Evolutionary conservation across 441 rosid species (phyloP), one percentile per base, ranked within the genome.

Genomic region (Mallotus repandus): DNA sequence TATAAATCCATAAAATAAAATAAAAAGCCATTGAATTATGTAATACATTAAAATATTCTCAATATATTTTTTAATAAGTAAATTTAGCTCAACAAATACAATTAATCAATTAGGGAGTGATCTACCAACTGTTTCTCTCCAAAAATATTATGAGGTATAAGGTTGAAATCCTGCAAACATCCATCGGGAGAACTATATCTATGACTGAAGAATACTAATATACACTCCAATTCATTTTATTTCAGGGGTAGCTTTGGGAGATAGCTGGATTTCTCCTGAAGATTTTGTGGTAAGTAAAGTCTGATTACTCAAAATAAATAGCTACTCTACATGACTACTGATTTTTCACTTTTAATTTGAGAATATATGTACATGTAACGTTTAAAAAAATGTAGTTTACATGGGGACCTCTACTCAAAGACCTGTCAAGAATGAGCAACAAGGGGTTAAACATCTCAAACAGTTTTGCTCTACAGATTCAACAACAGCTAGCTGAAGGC

Each of bases 341-440:
- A 66, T 66, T 19, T 49, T 66, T 7, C 21, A 21, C 41, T 38
- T 38, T 38, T 38, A 38, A 5, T 38, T 38, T 38, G 41, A 38
- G n/a, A 53, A 55, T n/a, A 0, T 45, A 29, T 66, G 41, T 38
- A 21, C n/a, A 60, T 29, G 14, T 4, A 22, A 48, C 14, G 43
- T 38, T 1, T 2, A 29, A 38, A 38, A 12, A 50, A 43, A 46
- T 66, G 70, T 71, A 83, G 88, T 71, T 81, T 52, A 66, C 88
- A 21, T 85, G 86, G 86, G 81, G 80, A 67, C 85, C 88, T 71
- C 83, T 83, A 43, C 84, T 85, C 15, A 83, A 85, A 69, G 86
- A 85, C 74, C 60, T 83, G 10, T 85, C 88, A 0, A 76, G 86
- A 59, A 66, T 85, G 50, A 77, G 63, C 62, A 63, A 61, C 77